phyloP scores from a whole-genome alignment of 257 asterid species.

The Eustoma russellianum region DNA sequence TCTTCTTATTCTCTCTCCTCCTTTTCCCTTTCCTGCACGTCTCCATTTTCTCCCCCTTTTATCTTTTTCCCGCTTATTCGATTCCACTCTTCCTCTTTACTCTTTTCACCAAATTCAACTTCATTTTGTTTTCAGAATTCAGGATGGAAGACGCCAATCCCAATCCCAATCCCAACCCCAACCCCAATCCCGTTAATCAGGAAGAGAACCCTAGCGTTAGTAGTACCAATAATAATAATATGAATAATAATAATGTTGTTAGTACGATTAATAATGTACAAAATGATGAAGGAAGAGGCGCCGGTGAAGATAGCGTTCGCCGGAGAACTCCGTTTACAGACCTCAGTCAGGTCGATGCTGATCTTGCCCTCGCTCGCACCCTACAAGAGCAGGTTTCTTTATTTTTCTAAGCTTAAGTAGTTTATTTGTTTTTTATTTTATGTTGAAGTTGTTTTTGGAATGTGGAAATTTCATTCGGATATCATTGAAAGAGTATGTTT shows the following conservation, averaged over 20 bases:
- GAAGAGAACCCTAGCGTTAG: conserved; percentile 9
- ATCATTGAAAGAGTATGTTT: too few species aligned
- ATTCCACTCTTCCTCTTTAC: background rate
- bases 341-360: conserved; percentile 89
- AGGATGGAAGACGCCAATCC: conserved; percentile 22
- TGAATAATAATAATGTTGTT: conserved; percentile 1
- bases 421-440: too few species aligned
- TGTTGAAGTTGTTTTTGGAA: background rate
- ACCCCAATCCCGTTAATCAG: conserved; percentile 3
- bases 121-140: background rate
- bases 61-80: background rate
- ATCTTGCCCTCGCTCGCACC: conserved; percentile 93
- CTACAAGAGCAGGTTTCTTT: conserved; percentile 76
- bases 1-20: conserved; percentile 1
- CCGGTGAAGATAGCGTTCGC: conserved; percentile 25
- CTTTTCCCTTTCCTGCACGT: conserved; percentile 16
- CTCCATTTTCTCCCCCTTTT: conserved; percentile 4
- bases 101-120: too few species aligned
- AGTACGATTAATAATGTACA: background rate
- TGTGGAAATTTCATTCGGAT: background rate
- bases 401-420: too few species aligned
- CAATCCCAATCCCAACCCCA: background rate
- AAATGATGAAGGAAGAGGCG: conserved; percentile 14
- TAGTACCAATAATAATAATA: background rate
- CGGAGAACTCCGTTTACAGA: conserved; percentile 70